Evolutionary conservation across 768 basidiomycete genomes (phyloP), one percentile per base, ranked within the genome.

Genomic region (Lentinula sp.): DNA sequence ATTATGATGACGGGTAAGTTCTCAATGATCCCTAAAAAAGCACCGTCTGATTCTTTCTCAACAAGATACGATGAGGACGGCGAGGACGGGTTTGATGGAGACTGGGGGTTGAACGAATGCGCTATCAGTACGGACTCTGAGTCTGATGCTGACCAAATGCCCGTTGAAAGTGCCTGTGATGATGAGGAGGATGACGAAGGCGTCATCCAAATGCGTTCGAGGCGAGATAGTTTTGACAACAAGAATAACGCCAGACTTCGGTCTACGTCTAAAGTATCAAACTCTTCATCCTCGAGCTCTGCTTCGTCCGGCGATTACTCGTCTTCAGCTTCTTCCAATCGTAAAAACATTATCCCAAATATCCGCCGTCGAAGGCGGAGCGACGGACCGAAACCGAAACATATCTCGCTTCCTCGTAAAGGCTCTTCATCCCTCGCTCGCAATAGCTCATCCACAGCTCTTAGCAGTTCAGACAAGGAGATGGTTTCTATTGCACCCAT

Each of bases 21-120:
- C 61, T 55, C 57, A 37, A 23, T 35, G 10, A 32, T 52, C 39
- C 62, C 11, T 45, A 57, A 42, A 58, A 52, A 55, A 34, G 68
- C 48, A 16, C 35, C 51, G 4, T 23, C 50, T 39, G 55, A 57
- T 65, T 60, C 56, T 62, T 57, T n/a, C 45, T 31, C 23, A 28
- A 3, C 21, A 53, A 89, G 87, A 32, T 89, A 89, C 64, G 87
- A 87, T 62, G 85, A 88, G 67, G 86, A 88, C 67, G 79, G 84
- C 37, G 88, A 88, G 65, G 80, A 81, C 57, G 82, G 67, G 37
- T 70, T 79, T 58, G 83, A 85, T 49, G 77, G 75, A 5, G 83
- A 81, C 58, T 52, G 73, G 65, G 42, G 59, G 63, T 4, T 63
- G 66, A 32, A 67, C 69, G 31, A 65, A 65, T 73, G 67, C 55